phyloP scores from a whole-genome alignment of 768 basidiomycete species.

The Tulasnella sp. region DNA sequence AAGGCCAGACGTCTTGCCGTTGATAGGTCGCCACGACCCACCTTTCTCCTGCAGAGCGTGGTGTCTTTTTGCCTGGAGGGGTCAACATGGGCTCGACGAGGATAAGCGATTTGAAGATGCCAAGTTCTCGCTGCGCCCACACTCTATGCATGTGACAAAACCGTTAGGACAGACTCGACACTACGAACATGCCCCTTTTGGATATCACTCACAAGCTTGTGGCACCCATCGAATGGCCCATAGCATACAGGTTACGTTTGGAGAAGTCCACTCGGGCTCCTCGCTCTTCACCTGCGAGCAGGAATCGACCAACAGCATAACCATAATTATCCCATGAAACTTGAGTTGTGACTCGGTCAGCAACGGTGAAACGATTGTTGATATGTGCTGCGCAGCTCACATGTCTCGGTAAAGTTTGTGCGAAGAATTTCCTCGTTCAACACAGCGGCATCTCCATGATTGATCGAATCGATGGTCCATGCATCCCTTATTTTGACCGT shows the following conservation, averaged over 20 bases:
- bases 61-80: background rate
- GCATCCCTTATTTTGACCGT: slow-evolving; percentile 2
- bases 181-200: too few species aligned
- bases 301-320: background rate
- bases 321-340: slow-evolving; percentile 15
- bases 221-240: slow-evolving; percentile 12
- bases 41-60: background rate
- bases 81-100: slow-evolving; percentile 10
- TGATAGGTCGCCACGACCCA: background rate
- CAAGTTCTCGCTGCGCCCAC: background rate
- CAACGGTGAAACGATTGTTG: too few species aligned
- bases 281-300: background rate
- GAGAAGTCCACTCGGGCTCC: background rate
- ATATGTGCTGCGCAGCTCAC: background rate
- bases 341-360: too few species aligned
- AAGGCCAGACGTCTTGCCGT: slow-evolving; percentile 13
- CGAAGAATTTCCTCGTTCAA: slow-evolving; percentile 2
- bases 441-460: slow-evolving; percentile 13
- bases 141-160: too few species aligned
- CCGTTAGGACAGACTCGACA: too few species aligned
- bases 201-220: background rate
- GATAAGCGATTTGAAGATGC: slow-evolving; percentile 6
- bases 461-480: slow-evolving; percentile 10
- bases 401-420: background rate
- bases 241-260: background rate